phyloP scores from a whole-genome alignment of 2,329 filamentous ascomycete genomes.

The Penicillium sp. region DNA sequence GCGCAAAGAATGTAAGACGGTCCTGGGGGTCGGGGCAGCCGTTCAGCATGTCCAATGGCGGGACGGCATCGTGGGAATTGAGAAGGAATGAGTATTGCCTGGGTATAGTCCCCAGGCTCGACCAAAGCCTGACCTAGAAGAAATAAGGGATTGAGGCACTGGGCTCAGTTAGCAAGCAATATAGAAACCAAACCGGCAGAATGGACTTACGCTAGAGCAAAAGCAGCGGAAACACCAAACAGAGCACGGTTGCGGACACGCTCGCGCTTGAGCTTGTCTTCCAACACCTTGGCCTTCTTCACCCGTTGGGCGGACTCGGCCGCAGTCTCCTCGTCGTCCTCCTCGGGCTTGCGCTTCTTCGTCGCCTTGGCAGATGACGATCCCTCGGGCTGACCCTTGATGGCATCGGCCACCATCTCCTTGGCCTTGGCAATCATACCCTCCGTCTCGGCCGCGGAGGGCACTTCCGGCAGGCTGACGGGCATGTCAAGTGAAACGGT shows the following conservation, averaged over 20 bases:
- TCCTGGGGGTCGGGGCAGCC: background rate
- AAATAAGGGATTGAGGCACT: slow-evolving; percentile 51
- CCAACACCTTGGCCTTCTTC: slow-evolving; percentile 70
- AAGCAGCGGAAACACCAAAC: slow-evolving; percentile 79
- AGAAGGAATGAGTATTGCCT: background rate
- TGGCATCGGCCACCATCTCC: slow-evolving; percentile 77
- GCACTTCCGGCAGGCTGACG: slow-evolving; percentile 62
- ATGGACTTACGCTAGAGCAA: slow-evolving; percentile 83
- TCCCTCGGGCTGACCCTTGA: slow-evolving; percentile 45
- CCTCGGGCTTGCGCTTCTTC: slow-evolving; percentile 72
- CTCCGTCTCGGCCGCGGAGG: slow-evolving; percentile 72
- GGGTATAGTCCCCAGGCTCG: background rate
- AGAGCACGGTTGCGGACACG: slow-evolving; percentile 82
- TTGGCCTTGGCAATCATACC: slow-evolving; percentile 84
- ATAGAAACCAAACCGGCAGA: background rate
- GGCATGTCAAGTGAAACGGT: slow-evolving; percentile 76
- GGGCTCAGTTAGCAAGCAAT: slow-evolving; percentile 18
- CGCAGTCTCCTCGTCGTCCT: slow-evolving; percentile 48
- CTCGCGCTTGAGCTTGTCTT: slow-evolving; percentile 79
- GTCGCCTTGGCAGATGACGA: slow-evolving; percentile 36
- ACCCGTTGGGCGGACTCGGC: slow-evolving; percentile 46
- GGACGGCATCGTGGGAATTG: slow-evolving; percentile 1
- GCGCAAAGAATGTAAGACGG: background rate
- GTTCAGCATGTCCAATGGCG: slow-evolving; percentile 4
- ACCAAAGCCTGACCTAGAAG: slow-evolving; percentile 31